Evolutionary conservation across 2,329 filamentous ascomycete species (phyloP).

Genomic region (Curvularia hawaiiensis): DNA sequence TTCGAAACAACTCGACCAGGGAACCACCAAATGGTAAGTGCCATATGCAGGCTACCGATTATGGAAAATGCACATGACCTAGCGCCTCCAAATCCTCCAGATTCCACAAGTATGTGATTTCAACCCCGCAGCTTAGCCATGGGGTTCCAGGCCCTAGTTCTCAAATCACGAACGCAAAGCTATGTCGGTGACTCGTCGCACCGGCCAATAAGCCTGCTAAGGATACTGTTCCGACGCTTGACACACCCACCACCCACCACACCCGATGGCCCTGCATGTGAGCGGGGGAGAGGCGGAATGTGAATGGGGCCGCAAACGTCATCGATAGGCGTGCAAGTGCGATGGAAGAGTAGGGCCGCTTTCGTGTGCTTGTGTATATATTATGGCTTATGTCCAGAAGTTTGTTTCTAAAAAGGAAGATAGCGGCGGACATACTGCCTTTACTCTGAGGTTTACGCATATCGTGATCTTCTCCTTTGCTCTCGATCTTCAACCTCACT

Average conservation of each 20-base stretch:
- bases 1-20: not conserved
- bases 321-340: conserved; percentile 9
- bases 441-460: not conserved
- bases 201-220: conserved; percentile 5
- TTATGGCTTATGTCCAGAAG: not conserved
- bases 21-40: not conserved
- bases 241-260: not conserved
- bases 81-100: not conserved
- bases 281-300: not conserved
- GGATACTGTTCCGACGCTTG: conserved; percentile 5
- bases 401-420: not conserved
- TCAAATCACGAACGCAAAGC: not conserved
- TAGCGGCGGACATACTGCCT: not conserved
- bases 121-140: conserved; percentile 1
- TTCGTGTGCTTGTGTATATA: conserved; percentile 3
- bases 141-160: not conserved
- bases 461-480: not conserved
- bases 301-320: conserved; percentile 3
- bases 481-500: no score
- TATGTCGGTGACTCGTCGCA: not conserved
- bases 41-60: not conserved
- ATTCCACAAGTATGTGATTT: not conserved
- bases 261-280: not conserved
- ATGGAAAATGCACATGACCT: not conserved
- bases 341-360: not conserved